phyloP scores from a whole-genome alignment of 129 eudicot species.

The Flaveria trinervia region DNA sequence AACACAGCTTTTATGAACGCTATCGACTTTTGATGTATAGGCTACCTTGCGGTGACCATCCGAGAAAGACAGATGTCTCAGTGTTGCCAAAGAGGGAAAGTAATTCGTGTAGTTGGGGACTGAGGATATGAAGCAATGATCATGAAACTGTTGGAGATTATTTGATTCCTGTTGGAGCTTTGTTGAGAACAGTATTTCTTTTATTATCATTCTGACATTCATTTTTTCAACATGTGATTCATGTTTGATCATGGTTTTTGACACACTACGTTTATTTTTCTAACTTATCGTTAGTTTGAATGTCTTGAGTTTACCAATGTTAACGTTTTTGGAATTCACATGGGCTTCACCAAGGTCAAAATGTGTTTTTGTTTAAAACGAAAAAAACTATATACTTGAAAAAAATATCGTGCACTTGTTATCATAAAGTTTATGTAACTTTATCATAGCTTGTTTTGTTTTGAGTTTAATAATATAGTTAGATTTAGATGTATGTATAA shows the following conservation, averaged over 20 bases:
- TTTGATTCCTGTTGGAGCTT: slow-evolving; percentile 23
- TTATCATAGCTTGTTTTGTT: no score
- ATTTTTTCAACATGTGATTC: not conserved
- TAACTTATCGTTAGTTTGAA: no score
- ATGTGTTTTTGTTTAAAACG: no score
- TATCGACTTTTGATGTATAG: slow-evolving; percentile 15
- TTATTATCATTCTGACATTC: not conserved
- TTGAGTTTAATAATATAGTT: no score
- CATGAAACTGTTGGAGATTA: not conserved
- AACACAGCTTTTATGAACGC: not conserved
- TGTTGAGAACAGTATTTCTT: slow-evolving; percentile 10
- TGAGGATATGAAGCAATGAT: slow-evolving; percentile 29
- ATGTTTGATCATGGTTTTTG: not conserved
- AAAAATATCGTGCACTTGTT: no score
- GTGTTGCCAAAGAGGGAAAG: slow-evolving; percentile 29
- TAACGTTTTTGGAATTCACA: no score
- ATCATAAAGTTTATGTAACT: no score
- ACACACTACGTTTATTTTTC: no score
- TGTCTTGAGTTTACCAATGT: no score
- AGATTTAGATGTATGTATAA: no score
- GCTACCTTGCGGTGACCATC: slow-evolving; percentile 33
- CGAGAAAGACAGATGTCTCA: slow-evolving; percentile 16
- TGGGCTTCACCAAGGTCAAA: no score
- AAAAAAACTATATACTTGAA: no score
- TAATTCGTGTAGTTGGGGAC: slow-evolving; percentile 23